These are phyloP conservation scores for Tolypocladium inflatum DNA, from an alignment of 2,329 filamentous ascomycete genomes.

Conservation along the genomic window DNA sequence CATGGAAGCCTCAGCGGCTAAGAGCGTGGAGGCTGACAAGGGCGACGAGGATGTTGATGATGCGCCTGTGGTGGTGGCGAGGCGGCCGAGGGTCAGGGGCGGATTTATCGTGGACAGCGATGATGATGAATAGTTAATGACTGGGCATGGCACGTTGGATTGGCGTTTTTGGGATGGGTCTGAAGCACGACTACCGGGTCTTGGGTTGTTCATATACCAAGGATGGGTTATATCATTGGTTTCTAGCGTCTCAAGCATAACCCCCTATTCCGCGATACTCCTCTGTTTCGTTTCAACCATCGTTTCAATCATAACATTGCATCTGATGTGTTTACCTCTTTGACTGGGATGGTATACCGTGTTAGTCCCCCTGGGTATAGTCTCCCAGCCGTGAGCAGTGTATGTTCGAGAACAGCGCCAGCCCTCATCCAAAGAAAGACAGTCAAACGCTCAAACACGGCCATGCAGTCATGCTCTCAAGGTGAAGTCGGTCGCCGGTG, in stretches of 20 bases:
- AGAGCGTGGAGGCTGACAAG: neutral
- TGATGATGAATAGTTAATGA: slow-evolving; percentile 34
- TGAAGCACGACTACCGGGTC: neutral
- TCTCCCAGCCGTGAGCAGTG: too few species aligned
- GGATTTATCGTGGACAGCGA: slow-evolving; percentile 52
- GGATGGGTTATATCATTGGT: neutral
- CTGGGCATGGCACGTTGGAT: neutral
- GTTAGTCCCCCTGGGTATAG: neutral
- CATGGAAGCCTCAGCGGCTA: slow-evolving; percentile 10
- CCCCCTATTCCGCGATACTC: neutral
- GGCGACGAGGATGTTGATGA: slow-evolving; percentile 20
- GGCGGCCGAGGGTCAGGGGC: slow-evolving; percentile 35
- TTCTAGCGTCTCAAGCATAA: neutral
- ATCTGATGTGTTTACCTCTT: neutral
- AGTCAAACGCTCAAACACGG: neutral
- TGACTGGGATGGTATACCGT: neutral
- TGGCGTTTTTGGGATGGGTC: neutral
- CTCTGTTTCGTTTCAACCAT: neutral
- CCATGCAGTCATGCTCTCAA: neutral
- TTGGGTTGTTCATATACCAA: neutral
- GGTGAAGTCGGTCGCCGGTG: neutral
- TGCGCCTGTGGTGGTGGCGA: slow-evolving; percentile 14
- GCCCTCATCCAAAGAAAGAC: neutral
- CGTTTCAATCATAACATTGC: neutral
- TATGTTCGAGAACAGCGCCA: neutral